Evolutionary conservation across 2,329 filamentous ascomycete species (phyloP).

Genomic region (Penicillium sp.): DNA sequence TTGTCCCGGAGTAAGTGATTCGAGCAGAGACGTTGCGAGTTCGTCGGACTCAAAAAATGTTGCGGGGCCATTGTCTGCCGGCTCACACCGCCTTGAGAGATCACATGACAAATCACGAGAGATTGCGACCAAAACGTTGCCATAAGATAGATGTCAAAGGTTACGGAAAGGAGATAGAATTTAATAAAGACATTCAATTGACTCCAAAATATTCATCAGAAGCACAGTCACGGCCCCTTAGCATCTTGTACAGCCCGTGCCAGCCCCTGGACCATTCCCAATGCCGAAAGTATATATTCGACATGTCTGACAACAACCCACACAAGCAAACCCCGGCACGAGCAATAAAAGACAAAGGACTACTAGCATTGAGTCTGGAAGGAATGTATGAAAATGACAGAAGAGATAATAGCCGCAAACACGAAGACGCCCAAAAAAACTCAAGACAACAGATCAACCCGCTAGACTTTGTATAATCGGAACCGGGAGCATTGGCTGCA

Average conservation of each 20-base stretch:
- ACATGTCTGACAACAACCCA: slow-evolving; percentile 2
- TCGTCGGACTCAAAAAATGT: slow-evolving; percentile 18
- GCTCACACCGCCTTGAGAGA: slow-evolving; percentile 9
- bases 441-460: slow-evolving; percentile 20
- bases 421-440: slow-evolving; percentile 17
- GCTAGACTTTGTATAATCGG: slow-evolving; percentile 23
- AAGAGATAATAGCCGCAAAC: slow-evolving; percentile 14
- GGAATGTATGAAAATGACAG: slow-evolving; percentile 18
- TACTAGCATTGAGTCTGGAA: slow-evolving; percentile 20
- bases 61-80: slow-evolving; percentile 16
- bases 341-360: slow-evolving; percentile 11
- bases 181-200: slow-evolving; percentile 9
- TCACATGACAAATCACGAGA: too few relatives aligned
- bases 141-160: too few relatives aligned
- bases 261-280: slow-evolving; percentile 2
- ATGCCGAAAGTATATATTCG: slow-evolving; percentile 11
- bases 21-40: slow-evolving; percentile 17
- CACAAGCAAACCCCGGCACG: slow-evolving; percentile 7
- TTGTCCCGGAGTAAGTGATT: neutral
- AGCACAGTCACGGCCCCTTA: slow-evolving; percentile 11
- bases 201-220: slow-evolving; percentile 15
- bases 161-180: neutral
- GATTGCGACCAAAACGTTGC: too few relatives aligned
- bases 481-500: slow-evolving; percentile 8
- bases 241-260: slow-evolving; percentile 12